Evolutionary conservation across 2,329 filamentous ascomycete genomes (phyloP).

Genomic region (Elsinoe batatas): DNA sequence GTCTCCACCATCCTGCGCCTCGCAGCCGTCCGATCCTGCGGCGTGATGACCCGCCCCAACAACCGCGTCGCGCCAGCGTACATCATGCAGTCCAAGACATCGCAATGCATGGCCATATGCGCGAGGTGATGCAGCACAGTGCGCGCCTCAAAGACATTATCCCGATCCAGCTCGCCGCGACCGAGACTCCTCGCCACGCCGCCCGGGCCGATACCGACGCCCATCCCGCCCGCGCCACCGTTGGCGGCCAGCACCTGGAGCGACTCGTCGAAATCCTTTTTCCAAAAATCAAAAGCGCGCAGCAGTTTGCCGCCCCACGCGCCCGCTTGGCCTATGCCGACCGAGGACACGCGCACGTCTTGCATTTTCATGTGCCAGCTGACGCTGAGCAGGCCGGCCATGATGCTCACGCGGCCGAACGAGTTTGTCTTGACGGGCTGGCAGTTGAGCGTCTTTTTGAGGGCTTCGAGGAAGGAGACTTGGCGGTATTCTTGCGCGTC

Average conservation of each 20-base stretch:
- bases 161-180: conserved; percentile 37
- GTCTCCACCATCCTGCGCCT: conserved; percentile 74
- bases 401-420: conserved; percentile 85
- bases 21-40: conserved; percentile 69
- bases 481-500: conserved; percentile 74
- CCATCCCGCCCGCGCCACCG: not conserved
- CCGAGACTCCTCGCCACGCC: not conserved
- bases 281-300: conserved; percentile 88
- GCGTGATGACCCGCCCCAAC: conserved; percentile 74
- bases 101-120: conserved; percentile 96
- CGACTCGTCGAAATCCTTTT: conserved; percentile 77
- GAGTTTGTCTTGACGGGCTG: conserved; percentile 81
- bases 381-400: conserved; percentile 86
- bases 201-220: conserved; percentile 17
- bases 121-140: conserved; percentile 87
- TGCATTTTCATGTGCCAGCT: conserved; percentile 97
- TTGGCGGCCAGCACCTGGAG: conserved; percentile 36
- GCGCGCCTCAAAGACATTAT: conserved; percentile 74
- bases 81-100: conserved; percentile 95
- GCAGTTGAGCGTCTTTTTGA: conserved; percentile 81
- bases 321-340: conserved; percentile 77
- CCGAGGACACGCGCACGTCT: conserved; percentile 80
- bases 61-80: conserved; percentile 80
- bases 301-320: conserved; percentile 84
- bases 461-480: conserved; percentile 77